Conservation (phyloP, 768 basidiomycete species). For the Suillus subalutaceus region DNA sequence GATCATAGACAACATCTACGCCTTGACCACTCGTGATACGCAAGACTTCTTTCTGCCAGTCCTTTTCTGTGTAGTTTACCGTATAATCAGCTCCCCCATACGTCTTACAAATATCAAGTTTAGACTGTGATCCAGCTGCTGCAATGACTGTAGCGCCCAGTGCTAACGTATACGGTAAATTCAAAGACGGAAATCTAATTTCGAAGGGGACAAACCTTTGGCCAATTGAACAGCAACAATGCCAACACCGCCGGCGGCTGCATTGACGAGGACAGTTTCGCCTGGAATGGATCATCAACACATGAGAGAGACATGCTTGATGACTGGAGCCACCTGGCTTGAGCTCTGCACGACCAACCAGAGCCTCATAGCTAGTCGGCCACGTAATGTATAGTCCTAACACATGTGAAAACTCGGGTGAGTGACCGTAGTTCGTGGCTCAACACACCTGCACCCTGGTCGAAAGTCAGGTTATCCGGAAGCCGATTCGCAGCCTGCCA, state of each 20-base stretch:
- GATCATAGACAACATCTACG: slow-evolving; percentile 86
- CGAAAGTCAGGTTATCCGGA: slow-evolving; percentile 76
- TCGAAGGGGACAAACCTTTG: slow-evolving; percentile 58
- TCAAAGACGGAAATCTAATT: background rate
- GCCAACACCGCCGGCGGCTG: slow-evolving; percentile 96
- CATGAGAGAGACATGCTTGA: slow-evolving; percentile 1
- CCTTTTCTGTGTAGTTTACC: slow-evolving; percentile 75
- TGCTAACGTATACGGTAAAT: slow-evolving; percentile 42
- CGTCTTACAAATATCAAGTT: slow-evolving; percentile 76
- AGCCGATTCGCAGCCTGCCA: slow-evolving; percentile 59
- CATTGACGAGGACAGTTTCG: slow-evolving; percentile 92
- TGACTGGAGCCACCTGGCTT: slow-evolving; percentile 59
- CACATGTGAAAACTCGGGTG: slow-evolving; percentile 5
- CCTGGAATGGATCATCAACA: slow-evolving; percentile 43
- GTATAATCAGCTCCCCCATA: slow-evolving; percentile 83
- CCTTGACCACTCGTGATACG: slow-evolving; percentile 83
- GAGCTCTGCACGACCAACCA: slow-evolving; percentile 82
- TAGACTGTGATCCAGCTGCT: slow-evolving; percentile 78
- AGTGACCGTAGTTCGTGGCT: background rate
- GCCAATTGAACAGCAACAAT: slow-evolving; percentile 91
- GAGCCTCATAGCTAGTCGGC: slow-evolving; percentile 91
- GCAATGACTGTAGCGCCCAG: slow-evolving; percentile 95
- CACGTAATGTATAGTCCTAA: slow-evolving; percentile 83
- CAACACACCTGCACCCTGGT: slow-evolving; percentile 76
- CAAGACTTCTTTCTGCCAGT: slow-evolving; percentile 91